Conservation (phyloP, 2,329 filamentous ascomycete species). For the Hortaea werneckii region DNA sequence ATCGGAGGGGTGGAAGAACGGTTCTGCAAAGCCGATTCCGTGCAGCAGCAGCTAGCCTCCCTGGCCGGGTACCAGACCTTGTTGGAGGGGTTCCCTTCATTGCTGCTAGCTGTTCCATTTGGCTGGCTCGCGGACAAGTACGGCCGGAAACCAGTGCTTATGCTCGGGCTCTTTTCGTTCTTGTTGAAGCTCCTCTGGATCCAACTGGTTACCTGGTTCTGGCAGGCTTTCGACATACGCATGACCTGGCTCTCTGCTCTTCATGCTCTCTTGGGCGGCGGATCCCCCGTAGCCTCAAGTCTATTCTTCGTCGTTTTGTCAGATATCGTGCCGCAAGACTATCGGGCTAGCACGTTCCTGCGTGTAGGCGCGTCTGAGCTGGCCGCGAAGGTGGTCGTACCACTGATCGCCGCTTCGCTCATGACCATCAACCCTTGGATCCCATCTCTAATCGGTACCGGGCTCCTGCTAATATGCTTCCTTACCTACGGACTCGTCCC, state of each 20-base stretch:
- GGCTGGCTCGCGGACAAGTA: constrained; percentile 27
- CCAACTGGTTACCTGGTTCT: constrained; percentile 22
- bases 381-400: constrained; percentile 19
- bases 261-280: constrained; percentile 22
- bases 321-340: constrained; percentile 21
- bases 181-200: constrained; percentile 16
- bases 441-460: constrained; percentile 18
- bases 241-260: constrained; percentile 22
- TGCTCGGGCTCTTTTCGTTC: constrained; percentile 19
- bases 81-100: constrained; percentile 36
- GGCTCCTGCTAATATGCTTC: constrained; percentile 7
- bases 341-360: constrained; percentile 22
- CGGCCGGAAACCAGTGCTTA: constrained; percentile 24
- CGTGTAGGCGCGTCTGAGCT: constrained; percentile 21
- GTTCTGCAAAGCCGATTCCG: constrained; percentile 39
- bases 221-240: constrained; percentile 24
- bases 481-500: constrained; percentile 17
- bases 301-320: constrained; percentile 21
- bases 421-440: constrained; percentile 27
- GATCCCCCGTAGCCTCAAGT: constrained; percentile 14
- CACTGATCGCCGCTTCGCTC: constrained; percentile 23
- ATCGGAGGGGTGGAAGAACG: constrained; percentile 30
- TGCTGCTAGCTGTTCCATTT: constrained; percentile 26
- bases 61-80: constrained; percentile 39
- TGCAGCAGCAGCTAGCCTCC: constrained; percentile 45